Conservation (phyloP, 2,329 filamentous ascomycete genomes). For the Akanthomyces dipterigenus region DNA sequence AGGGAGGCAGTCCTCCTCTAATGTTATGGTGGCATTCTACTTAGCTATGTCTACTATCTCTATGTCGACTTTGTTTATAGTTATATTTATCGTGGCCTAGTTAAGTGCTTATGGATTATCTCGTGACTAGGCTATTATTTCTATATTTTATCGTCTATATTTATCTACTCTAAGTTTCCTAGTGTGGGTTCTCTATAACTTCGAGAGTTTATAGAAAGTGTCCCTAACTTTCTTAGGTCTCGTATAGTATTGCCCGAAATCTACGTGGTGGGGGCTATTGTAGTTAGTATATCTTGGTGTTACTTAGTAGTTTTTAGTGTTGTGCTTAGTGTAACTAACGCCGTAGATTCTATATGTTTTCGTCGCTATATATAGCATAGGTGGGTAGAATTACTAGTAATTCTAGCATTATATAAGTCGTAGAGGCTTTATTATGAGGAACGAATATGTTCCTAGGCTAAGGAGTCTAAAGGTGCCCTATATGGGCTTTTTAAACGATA, state of each 20-base stretch:
- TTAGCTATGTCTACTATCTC: not conserved
- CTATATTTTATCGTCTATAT: not conserved
- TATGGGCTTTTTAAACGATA: too few relatives aligned
- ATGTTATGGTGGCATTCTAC: not conserved
- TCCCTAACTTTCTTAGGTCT: not conserved
- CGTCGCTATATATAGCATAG: not conserved
- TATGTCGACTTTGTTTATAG: not conserved
- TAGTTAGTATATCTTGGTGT: not conserved
- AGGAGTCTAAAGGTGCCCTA: too few relatives aligned
- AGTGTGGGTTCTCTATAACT: too few relatives aligned
- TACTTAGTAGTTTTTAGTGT: not conserved
- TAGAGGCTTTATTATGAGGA: not conserved
- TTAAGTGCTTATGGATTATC: not conserved
- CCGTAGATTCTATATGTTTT: not conserved
- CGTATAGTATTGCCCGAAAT: not conserved
- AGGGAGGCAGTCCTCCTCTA: not conserved
- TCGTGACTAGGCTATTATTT: not conserved
- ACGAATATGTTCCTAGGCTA: not conserved
- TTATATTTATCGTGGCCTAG: not conserved
- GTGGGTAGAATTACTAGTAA: not conserved
- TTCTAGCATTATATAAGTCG: not conserved
- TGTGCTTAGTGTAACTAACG: not conserved
- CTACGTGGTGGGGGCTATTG: not conserved
- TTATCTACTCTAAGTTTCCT: too few relatives aligned
- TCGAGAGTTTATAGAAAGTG: not conserved